A percentile compares a stretch with the other conserved stretches of the same genome.
These are phyloP conservation scores for Peronospora destructor DNA, from an alignment of 352 stramenopile species.

Conservation along the genomic window DNA sequence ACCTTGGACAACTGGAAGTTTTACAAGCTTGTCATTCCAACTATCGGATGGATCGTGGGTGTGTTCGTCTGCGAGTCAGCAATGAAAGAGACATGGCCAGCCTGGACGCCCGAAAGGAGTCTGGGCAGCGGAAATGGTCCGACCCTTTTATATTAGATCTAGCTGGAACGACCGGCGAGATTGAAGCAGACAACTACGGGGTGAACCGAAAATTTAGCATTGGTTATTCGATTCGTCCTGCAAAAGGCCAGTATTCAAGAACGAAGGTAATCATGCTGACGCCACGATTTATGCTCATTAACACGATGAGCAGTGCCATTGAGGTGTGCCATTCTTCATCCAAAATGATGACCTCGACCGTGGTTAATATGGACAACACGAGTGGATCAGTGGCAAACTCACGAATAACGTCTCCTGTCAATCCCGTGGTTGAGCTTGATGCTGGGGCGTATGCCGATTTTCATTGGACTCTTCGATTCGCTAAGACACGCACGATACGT, in stretches of 20 bases:
- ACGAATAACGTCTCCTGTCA: slow-evolving; percentile 52
- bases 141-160: slow-evolving; percentile 65
- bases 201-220: slow-evolving; percentile 68
- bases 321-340: slow-evolving; percentile 78
- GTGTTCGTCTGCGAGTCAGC: slow-evolving; percentile 67
- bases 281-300: slow-evolving; percentile 80
- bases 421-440: slow-evolving; percentile 62
- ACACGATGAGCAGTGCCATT: slow-evolving; percentile 57
- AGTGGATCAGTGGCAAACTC: slow-evolving; percentile 39
- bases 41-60: slow-evolving; percentile 52
- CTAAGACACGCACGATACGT: slow-evolving; percentile 66
- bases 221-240: slow-evolving; percentile 71
- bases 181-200: slow-evolving; percentile 60
- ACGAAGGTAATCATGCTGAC: slow-evolving; percentile 87
- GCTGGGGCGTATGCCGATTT: slow-evolving; percentile 77
- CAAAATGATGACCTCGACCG: slow-evolving; percentile 40
- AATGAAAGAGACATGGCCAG: slow-evolving; percentile 32
- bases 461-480: slow-evolving; percentile 68
- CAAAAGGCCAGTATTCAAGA: slow-evolving; percentile 69
- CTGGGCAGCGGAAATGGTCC: slow-evolving; percentile 62
- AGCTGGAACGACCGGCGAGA: slow-evolving; percentile 63
- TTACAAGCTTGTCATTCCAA: slow-evolving; percentile 80
- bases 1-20: slow-evolving; percentile 62
- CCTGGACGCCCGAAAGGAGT: slow-evolving; percentile 36
- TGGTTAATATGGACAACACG: slow-evolving; percentile 36